Conservation (phyloP, 2,329 filamentous ascomycete genomes). For the Sclerotinia sclerotiorum region DNA sequence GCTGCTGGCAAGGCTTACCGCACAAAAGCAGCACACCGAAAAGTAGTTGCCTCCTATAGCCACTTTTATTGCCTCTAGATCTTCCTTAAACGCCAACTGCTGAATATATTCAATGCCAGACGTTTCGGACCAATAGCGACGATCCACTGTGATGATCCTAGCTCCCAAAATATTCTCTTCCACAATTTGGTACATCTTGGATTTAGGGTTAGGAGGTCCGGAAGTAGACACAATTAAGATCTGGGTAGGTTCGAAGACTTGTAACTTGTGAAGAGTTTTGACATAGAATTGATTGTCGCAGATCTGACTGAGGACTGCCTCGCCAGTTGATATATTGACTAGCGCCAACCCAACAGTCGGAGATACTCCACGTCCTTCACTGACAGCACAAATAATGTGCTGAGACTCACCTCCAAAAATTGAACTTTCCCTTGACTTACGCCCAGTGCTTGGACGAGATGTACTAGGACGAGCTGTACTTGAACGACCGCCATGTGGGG, state of each 20-base stretch:
- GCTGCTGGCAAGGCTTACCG: constrained; percentile 54
- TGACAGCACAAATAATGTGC: constrained; percentile 82
- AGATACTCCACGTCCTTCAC: constrained; percentile 82
- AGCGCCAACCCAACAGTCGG: constrained; percentile 85
- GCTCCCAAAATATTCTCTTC: constrained; percentile 68
- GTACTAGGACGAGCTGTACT: constrained; percentile 37
- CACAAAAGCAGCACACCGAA: constrained; percentile 79
- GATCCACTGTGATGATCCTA: constrained; percentile 64
- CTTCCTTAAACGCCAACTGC: constrained; percentile 74
- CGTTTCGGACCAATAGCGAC: constrained; percentile 80
- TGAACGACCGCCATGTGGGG: constrained; percentile 29
- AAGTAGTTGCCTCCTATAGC: constrained; percentile 82
- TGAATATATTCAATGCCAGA: constrained; percentile 76
- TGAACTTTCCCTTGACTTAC: constrained; percentile 37
- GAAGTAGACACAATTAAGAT: constrained; percentile 75
- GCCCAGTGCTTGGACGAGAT: constrained; percentile 36
- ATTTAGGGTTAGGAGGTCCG: constrained; percentile 63
- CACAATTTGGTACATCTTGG: constrained; percentile 72
- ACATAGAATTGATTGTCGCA: constrained; percentile 92
- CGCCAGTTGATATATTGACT: constrained; percentile 80
- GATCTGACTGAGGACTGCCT: constrained; percentile 84
- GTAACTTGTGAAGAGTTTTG: constrained; percentile 82
- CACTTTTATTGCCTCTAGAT: constrained; percentile 78
- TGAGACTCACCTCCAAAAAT: constrained; percentile 53
- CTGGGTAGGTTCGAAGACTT: constrained; percentile 74